Base-by-base conservation (phyloP, 805 yeast species). In the Schizosaccharomyces octosporus region DNA sequence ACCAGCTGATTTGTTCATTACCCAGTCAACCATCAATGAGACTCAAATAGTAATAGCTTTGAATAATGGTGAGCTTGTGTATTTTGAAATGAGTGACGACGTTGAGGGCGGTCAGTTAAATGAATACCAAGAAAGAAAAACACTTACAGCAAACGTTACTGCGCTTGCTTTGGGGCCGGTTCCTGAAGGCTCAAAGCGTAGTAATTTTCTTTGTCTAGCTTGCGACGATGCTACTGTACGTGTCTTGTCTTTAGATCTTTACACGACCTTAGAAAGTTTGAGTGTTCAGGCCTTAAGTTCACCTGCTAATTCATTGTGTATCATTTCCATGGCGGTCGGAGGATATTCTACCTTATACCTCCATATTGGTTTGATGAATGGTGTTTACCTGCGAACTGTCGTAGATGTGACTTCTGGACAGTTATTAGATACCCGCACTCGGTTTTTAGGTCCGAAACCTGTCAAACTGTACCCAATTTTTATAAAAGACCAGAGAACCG, bases 281-380 rank as follows among this genome's bases (percentile, higher is more conserved):
- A 75, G 85, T 0, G 74, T 83, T 21, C 94, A 87, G 69, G 83
- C 81, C 1, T 69, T 89, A 27, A 76, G 82, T 48, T 78, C 87
- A 6, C 71, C 76, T 1, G 76, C 79, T 4, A 66, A 72, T 1
- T 69, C 72, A 5, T 69, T 76, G 59, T 66, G 73, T 15, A 60
- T 78, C 19, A 66, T 72, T 63, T 63, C 66, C n/a, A 69, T 72
- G 74, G 61, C 62, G 6, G 69, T 67, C 45, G 61, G 66, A 3
- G 55, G 55, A 2, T 55, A 19, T 31, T 55, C 45, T 5, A 59
- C 63, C 11, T 59, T 59, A 7, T 75, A 72, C 63, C 76, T 85
- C 11, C 94, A 88, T 70, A 78, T 87, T 60, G 97, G 97, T 1
- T 76, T 88, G 75, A 77, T 73, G n/a, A 86, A 82, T 69, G 97